Evolutionary conservation across 306 rosid genomes (phyloP).

Genomic region (Dalbergia cochinchinensis): DNA sequence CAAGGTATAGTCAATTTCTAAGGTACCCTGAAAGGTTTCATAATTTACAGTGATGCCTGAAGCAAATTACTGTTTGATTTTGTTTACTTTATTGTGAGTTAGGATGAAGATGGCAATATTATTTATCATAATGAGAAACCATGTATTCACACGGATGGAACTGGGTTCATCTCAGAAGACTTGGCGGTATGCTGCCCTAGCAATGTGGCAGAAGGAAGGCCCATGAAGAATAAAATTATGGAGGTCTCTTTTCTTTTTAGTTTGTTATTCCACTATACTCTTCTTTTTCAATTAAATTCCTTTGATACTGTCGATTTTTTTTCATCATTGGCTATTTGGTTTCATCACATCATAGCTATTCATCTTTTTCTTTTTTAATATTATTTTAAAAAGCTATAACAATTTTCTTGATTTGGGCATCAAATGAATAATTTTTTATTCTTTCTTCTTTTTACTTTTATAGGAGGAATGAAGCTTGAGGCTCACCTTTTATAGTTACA

Average conservation of each 20-base stretch:
- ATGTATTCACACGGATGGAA: conserved; percentile 84
- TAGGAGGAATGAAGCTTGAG: conserved; percentile 13
- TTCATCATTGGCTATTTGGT: conserved; percentile 7
- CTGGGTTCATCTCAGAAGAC: conserved; percentile 88
- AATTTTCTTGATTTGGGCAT: not conserved
- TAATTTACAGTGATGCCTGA: conserved; percentile 5
- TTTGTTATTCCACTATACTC: not conserved
- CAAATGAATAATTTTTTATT: not conserved
- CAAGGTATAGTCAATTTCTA: conserved; percentile 51
- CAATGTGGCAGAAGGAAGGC: conserved; percentile 52
- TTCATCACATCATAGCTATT: not conserved
- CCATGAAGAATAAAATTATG: conserved; percentile 14
- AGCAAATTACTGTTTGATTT: conserved; percentile 7
- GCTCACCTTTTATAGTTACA: not conserved
- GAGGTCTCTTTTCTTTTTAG: conserved; percentile 54
- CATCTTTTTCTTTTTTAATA: not conserved
- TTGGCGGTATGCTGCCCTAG: conserved; percentile 69
- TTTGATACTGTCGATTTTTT: not conserved
- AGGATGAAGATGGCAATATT: conserved; percentile 61
- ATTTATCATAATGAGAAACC: conserved; percentile 50
- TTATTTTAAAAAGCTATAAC: not conserved
- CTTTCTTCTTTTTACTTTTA: not conserved
- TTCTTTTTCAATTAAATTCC: conserved; percentile 15
- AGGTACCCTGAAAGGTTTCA: conserved; percentile 3
- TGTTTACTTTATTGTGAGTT: conserved; percentile 28